Evolutionary conservation across 2,329 filamentous ascomycete genomes (phyloP), one percentile per base, ranked within the genome.

Genomic region (Botrytis aclada): DNA sequence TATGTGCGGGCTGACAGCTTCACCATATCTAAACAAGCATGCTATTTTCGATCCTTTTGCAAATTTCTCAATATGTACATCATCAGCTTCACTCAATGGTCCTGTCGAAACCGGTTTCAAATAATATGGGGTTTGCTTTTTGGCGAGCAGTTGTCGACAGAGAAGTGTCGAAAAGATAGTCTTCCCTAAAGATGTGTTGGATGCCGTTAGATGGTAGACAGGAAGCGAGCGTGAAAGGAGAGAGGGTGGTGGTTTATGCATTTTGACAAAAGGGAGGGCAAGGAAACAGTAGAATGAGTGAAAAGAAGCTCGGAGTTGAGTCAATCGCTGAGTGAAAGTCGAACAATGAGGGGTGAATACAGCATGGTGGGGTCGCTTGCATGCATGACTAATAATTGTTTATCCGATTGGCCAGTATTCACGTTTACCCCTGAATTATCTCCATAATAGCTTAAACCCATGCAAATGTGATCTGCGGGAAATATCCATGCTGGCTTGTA

Each of bases 71-170:
- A 95, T 85, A 80, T 95, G 79, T 20, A 63, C 82, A 80, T 92
- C 88, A 82, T 96, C 93, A 25, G 91, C 90, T 72, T 95, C 92
- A 39, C 88, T 83, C 16, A 83, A 79, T 12, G 91, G 86, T 0
- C 93, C 94, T 0, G 93, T 96, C 2, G 93, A 95, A 2, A 97
- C 90, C 0, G 93, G 93, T 81, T 97, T 97, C 71, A 97, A 80
- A 80, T 93, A 97, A 70, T 72, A 72, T 32, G 71, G 71, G 4
- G 8, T 43, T 41, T 72, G 54, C 12, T 72, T 47, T 47, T 22
- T 54, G 34, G 54, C 58, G 14, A 70, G 67, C 56, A 60, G 54
- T 54, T 69, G 65, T 54, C 58, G 51, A 56, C 71, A 72, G 20
- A 72, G 37, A 60, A 72, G 41, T 14, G 71, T 72, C 25, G 71